These are phyloP conservation scores for Gentiana straminea DNA, from an alignment of 257 asterid species.

Conservation along the genomic window DNA sequence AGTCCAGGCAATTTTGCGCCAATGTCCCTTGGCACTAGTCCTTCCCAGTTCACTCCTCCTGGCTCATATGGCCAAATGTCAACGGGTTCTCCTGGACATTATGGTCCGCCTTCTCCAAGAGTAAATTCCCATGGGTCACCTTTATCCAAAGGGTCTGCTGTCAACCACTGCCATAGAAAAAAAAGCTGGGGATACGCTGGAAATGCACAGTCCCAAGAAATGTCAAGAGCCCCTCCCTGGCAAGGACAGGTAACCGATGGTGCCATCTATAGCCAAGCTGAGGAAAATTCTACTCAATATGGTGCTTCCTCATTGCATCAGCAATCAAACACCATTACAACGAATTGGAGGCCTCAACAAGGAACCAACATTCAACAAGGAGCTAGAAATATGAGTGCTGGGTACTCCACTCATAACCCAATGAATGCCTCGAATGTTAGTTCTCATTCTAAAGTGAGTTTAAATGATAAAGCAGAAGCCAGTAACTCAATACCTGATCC, in stretches of 20 bases:
- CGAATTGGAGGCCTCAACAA: slow-evolving; percentile 69
- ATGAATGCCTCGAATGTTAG: slow-evolving; percentile 24
- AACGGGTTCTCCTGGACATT: slow-evolving; percentile 87
- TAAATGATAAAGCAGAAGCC: slow-evolving; percentile 52
- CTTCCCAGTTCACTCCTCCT: slow-evolving; percentile 96
- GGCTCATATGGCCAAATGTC: slow-evolving; percentile 59
- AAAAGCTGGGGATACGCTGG: slow-evolving; percentile 60
- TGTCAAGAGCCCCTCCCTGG: slow-evolving; percentile 40
- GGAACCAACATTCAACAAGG: slow-evolving; percentile 35
- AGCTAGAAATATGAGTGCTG: slow-evolving; percentile 38
- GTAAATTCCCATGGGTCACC: slow-evolving; percentile 88
- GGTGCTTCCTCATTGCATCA: slow-evolving; percentile 52
- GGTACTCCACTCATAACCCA: slow-evolving; percentile 37
- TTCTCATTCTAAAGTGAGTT: slow-evolving; percentile 38
- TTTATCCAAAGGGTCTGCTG: slow-evolving; percentile 71
- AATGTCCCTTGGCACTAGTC: slow-evolving; percentile 97
- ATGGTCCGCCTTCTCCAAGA: slow-evolving; percentile 94
- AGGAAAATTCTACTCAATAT: slow-evolving; percentile 42
- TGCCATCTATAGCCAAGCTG: slow-evolving; percentile 37
- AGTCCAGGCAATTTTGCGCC: slow-evolving; percentile 86
- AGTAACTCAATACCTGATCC: slow-evolving; percentile 87
- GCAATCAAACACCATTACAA: slow-evolving; percentile 35
- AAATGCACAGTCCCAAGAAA: slow-evolving; percentile 57
- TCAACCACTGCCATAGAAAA: slow-evolving; percentile 70
- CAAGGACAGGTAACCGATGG: slow-evolving; percentile 55